Base-by-base conservation (phyloP, 78 protist genomes). In the Bigelowiella natans region DNA sequence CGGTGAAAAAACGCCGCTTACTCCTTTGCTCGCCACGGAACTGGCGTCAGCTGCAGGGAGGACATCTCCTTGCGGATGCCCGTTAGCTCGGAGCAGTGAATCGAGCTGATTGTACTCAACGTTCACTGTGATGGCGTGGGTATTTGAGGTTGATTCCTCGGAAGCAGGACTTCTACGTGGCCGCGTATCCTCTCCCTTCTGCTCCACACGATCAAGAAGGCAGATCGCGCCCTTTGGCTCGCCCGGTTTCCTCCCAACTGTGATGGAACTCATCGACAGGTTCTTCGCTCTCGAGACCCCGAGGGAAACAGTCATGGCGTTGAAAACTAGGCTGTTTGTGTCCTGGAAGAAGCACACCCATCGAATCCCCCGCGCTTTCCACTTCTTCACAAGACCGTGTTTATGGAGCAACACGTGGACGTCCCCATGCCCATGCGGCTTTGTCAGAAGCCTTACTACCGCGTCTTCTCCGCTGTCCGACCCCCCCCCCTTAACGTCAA, bases 351-450 rank as follows among this genome's bases (percentile, higher is more conserved):
- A 88, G 85, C 26, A 11, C 40, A 88, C 34, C 90, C 90, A 88
- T 36, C 34, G 30, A 29, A 29, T 31, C 64, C 26, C 2, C 36
- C 39, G 39, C 63, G 90, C 26, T n/a, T n/a, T n/a, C 37, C 37
- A 88, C 31, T 40, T 88, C 90, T 40, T 88, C 39, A 73, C 90
- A 28, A 40, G 51, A 28, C 90, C n/a, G n/a, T n/a, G n/a, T n/a
- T 37, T 31, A 39, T 39, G 85, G 31, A 94, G 34, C 2, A 94
- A 89, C 18, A 26, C 0, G 84, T 94, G 95, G 36, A 94, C 95
- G 85, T 92, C 95, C 7, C 95, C 95, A 91, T 94, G 95, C 2
- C 95, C 95, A 90, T 90, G 93, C 1, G 95, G 95, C 85, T 94
- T 94, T 0, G 93, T 89, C 38, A 51, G 63, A 30, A 92, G 28